Conservation (phyloP, 192 early-diverging fungal genomes). For the Bifiguratus adelaidae region DNA sequence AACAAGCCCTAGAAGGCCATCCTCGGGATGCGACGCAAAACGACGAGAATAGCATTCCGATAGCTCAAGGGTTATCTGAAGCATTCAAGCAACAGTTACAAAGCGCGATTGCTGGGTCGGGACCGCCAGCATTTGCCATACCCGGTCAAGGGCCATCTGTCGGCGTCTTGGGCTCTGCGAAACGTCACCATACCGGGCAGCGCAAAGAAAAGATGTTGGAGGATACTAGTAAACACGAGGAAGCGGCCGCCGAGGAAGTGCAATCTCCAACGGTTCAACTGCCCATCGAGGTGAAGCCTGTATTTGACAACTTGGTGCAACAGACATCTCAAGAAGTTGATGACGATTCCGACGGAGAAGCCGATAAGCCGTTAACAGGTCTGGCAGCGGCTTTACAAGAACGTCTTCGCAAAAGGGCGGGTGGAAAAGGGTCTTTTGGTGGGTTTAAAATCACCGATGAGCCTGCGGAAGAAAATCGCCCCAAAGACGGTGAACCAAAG, state of each 20-base stretch:
- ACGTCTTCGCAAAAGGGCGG: conserved; percentile 1
- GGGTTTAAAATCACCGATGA: neutral
- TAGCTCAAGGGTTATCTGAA: conserved; percentile 16
- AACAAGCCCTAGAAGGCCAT: conserved; percentile 19
- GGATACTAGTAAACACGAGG: too few species aligned
- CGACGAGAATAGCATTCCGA: conserved; percentile 8
- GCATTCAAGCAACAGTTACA: conserved; percentile 11
- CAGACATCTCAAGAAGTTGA: too few species aligned
- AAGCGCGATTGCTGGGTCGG: conserved; percentile 7
- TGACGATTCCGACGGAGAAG: neutral
- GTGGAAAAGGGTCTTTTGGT: too few species aligned
- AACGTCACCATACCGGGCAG: neutral
- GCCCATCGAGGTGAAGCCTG: conserved; percentile 7
- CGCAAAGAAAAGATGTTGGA: conserved; percentile 3
- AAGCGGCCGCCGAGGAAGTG: too few species aligned
- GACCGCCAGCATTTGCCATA: conserved; percentile 15
- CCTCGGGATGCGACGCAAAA: neutral
- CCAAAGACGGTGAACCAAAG: neutral
- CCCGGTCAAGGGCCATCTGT: conserved; percentile 17
- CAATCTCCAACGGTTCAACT: too few species aligned
- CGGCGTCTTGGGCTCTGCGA: conserved; percentile 1
- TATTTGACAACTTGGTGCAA: conserved; percentile 11
- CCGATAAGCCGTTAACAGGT: conserved; percentile 18
- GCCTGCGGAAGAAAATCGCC: neutral
- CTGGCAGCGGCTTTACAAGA: conserved; percentile 18